These are phyloP conservation scores for Ramalina intermedia DNA, from an alignment of 495 filamentous ascomycete genomes.

Conservation along the genomic window DNA sequence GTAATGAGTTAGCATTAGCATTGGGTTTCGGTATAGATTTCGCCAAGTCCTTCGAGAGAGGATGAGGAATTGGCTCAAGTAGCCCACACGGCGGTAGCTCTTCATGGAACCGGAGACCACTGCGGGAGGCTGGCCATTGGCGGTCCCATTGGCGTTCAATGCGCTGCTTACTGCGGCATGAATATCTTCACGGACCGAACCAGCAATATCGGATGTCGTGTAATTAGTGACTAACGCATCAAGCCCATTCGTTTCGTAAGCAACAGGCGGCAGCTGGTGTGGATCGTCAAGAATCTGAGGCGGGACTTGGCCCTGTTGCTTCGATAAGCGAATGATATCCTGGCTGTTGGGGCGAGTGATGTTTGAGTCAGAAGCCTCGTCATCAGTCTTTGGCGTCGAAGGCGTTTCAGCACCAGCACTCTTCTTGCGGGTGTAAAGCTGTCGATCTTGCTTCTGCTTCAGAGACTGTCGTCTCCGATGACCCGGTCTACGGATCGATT, in stretches of 20 bases:
- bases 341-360: conserved; percentile 44
- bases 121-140: conserved; percentile 41
- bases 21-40: conserved; percentile 94
- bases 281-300: conserved; percentile 55
- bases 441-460: conserved; percentile 68
- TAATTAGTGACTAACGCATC: conserved; percentile 69
- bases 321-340: conserved; percentile 57
- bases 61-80: conserved; percentile 69
- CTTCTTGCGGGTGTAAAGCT: conserved; percentile 78
- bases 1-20: conserved; percentile 98
- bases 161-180: conserved; percentile 44
- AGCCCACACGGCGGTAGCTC: conserved; percentile 70
- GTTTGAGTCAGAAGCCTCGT: conserved; percentile 53
- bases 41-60: conserved; percentile 86
- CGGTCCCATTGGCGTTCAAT: conserved; percentile 51
- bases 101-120: conserved; percentile 41
- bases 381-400: conserved; percentile 47
- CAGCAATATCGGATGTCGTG: conserved; percentile 61
- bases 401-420: conserved; percentile 36
- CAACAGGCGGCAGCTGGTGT: conserved; percentile 62
- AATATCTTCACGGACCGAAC: conserved; percentile 69
- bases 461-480: conserved; percentile 58
- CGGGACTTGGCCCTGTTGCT: conserved; percentile 43
- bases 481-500: conserved; percentile 45
- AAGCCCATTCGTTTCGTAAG: conserved; percentile 54